A percentile compares a stretch with the other conserved stretches of the same genome.
Evolutionary conservation across 2,329 filamentous ascomycete genomes (phyloP).

Genomic region (Colletotrichum sp.): DNA sequence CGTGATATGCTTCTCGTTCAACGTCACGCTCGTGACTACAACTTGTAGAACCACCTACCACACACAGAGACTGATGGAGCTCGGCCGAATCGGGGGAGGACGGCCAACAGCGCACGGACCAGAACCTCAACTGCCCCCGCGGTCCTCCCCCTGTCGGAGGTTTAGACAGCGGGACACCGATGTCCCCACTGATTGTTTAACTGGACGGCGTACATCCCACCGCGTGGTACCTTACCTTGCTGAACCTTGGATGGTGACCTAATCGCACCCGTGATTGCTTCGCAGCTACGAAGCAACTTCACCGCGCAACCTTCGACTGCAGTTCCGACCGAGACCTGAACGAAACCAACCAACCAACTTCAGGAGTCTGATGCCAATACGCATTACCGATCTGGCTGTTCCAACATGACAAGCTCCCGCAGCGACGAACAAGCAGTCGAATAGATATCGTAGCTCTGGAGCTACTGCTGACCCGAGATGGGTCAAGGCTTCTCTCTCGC

Average conservation of each 20-base stretch:
- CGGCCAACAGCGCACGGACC: background rate
- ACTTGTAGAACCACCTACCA: background rate
- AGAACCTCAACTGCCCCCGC: background rate
- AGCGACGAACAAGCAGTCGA: constrained; percentile 6
- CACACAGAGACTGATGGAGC: background rate
- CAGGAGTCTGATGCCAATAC: background rate
- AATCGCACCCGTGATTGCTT: constrained; percentile 18
- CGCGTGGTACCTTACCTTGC: background rate
- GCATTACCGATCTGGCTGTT: background rate
- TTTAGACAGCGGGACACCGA: constrained; percentile 2
- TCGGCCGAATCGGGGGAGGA: background rate
- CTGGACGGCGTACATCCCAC: background rate
- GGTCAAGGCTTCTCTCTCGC: constrained; percentile 96
- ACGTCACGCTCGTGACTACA: background rate
- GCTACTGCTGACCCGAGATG: constrained; percentile 59
- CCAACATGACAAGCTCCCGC: constrained; percentile 11
- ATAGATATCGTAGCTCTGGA: constrained; percentile 5
- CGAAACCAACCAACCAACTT: too few species aligned
- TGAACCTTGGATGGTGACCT: constrained; percentile 10
- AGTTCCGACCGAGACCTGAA: background rate
- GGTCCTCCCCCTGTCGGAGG: constrained; percentile 2
- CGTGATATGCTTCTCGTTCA: background rate
- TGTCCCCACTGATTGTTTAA: constrained; percentile 11
- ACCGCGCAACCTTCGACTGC: background rate
- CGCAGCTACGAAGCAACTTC: background rate